Base-by-base conservation (phyloP, 768 basidiomycete genomes). In the Mycena alexandri region DNA sequence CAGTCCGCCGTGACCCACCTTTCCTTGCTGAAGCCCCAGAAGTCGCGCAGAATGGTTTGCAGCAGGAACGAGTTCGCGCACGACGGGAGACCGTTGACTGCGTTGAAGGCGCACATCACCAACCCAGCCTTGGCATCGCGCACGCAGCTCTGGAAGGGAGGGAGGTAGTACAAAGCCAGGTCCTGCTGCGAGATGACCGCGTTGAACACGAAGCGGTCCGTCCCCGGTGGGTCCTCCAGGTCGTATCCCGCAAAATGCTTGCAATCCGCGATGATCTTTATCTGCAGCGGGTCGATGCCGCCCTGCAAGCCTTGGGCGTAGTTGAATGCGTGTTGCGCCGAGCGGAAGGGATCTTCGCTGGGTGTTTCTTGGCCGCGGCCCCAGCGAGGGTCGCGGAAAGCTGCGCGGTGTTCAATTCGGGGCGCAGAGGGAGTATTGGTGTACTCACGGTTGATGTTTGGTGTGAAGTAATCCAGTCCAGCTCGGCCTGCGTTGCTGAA, bases 311-410 rank as follows among this genome's bases (percentile, higher is more conserved):
- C 87, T 2, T 83, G 75, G 41, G 89, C 80, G 48, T 87, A 79
- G 69, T 84, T 82, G 72, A 81, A 82, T 22, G 86, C 86, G 64
- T 88, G 89, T 75, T 82, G 83, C 1, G 84, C 73, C 38, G 85
- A 77, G 67, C 84, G 86, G 75, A 81, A 86, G 0, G 87, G 83
- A 50, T 89, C 88, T 75, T 89, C 87, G 54, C 87, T 87, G 9
- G 87, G 88, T 0, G 87, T 89, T 75, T 89, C 88, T 69, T 88
- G 86, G 1, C 87, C 87, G 46, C 87, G 80, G 4, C 87, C 87
- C 87, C 88, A 88, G 22, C 87, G 86, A 52, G 88, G 87, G 67
- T 89, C 88, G 62, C 83, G 86, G 80, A 89, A 88, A 0, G 87
- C 29, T 29, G 29, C 29, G 29, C 29, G 29, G 29, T 29, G 29